These are phyloP conservation scores for Zanthoxylum bungeanum DNA, from an alignment of 345 rosid species.

Conservation along the genomic window DNA sequence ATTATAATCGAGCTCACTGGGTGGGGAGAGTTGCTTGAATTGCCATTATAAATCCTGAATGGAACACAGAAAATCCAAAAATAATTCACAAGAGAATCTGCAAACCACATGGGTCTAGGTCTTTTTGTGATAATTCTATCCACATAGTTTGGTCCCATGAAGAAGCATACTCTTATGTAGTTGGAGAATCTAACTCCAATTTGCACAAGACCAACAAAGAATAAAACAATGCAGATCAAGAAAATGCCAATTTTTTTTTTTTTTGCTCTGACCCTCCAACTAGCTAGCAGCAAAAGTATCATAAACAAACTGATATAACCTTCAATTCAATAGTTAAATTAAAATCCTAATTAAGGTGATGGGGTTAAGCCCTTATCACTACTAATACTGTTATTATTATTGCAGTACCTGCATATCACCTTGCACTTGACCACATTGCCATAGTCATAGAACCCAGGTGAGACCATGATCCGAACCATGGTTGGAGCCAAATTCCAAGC, in stretches of 20 bases:
- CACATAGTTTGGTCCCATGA: conserved; percentile 11
- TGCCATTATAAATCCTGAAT: neutral
- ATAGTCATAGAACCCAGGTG: conserved; percentile 89
- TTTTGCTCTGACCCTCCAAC: conserved; percentile 23
- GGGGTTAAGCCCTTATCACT: conserved; percentile 24
- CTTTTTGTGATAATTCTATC: conserved; percentile 19
- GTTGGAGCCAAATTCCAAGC: conserved; percentile 48
- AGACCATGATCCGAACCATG: conserved; percentile 68
- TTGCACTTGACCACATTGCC: conserved; percentile 83
- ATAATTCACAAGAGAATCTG: conserved; percentile 24
- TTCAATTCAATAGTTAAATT: neutral
- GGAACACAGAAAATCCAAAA: conserved; percentile 19
- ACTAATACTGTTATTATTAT: conserved; percentile 16
- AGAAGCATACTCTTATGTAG: neutral
- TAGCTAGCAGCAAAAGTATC: neutral
- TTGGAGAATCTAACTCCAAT: neutral
- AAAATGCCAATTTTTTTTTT: conserved; percentile 33
- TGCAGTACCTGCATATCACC: conserved; percentile 73
- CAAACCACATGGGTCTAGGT: conserved; percentile 15
- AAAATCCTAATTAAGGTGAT: conserved; percentile 17
- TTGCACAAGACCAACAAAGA: conserved; percentile 6
- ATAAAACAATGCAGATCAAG: conserved; percentile 11
- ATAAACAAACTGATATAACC: neutral
- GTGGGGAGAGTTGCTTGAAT: too few species aligned
- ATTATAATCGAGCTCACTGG: too few species aligned